Evolutionary conservation across 257 asterid genomes (phyloP), one percentile per base, ranked within the genome.

Genomic region (Euphrasia confusa): DNA sequence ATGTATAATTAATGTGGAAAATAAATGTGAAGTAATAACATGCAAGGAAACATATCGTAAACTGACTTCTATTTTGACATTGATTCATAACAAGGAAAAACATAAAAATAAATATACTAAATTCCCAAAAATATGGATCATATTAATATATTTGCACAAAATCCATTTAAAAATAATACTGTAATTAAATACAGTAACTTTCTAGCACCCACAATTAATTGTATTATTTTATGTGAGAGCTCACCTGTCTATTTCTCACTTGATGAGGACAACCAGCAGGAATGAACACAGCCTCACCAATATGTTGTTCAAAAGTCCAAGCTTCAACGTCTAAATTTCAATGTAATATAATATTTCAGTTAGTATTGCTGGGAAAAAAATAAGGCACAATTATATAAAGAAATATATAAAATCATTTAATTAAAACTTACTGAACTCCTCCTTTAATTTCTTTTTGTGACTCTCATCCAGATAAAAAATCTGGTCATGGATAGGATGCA

Each of bases 401-500:
- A 44, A 64, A 70, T 10, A 44, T 4, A 39, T n/a, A 4, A 45
- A 45, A 5, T 7, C 14, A 45, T n/a, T 12, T n/a, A 49, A n/a
- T n/a, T n/a, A 49, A 49, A 52, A 72, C 83, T 67, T 48, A 88
- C 96, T 64, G 24, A 21, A 21, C 24, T 21, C 24, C 24, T 21
- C 24, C 24, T 21, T 21, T 21, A 21, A 21, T 21, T 72, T 73
- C 60, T 48, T 52, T 66, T 80, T 83, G 66, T 88, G 95, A 61
- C 67, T 49, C 21, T 69, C 58, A 11, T 67, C 75, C 65, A 88
- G 64, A 78, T 85, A 88, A 69, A 83, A 80, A 37, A 54, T 53
- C 79, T 88, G 96, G 68, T 88, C 96, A 63, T 88, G 95, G 63
- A 88, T 81, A 13, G 96, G 94, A 71, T 88, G 95, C n/a, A 71